phyloP scores from a whole-genome alignment of 164 flowering plant species.

The Vitis riparia region DNA sequence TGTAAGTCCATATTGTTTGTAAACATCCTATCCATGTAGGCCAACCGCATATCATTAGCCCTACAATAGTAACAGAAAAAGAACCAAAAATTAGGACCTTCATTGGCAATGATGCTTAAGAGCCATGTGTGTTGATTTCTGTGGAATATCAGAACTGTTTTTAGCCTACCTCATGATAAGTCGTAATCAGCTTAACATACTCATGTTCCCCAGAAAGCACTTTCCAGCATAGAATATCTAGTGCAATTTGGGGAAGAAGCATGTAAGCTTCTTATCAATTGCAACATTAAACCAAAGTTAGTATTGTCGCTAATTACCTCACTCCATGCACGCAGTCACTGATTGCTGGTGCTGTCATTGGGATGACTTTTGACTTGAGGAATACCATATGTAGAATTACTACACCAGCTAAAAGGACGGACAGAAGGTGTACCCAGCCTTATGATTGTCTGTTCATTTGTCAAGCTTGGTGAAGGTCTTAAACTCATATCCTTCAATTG shows the following conservation, averaged over 20 bases:
- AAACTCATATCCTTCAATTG: neutral
- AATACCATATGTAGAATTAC: neutral
- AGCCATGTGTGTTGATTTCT: too few species aligned
- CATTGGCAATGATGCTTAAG: too few species aligned
- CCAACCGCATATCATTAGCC: neutral
- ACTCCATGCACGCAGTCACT: neutral
- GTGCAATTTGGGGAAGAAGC: too few species aligned
- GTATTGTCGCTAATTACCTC: too few species aligned
- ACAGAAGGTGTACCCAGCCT: neutral
- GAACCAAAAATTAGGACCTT: neutral
- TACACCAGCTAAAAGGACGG: slow-evolving; percentile 12
- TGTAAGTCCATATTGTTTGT: neutral
- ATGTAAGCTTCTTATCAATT: too few species aligned
- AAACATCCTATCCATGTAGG: neutral
- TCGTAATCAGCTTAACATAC: too few species aligned
- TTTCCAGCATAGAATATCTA: too few species aligned
- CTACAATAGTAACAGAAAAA: neutral
- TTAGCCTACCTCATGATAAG: too few species aligned
- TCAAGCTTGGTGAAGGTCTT: neutral
- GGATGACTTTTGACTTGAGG: neutral
- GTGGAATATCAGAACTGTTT: too few species aligned
- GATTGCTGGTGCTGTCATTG: neutral
- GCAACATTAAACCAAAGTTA: too few species aligned
- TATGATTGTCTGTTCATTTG: neutral
- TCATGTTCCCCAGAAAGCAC: too few species aligned